Percentiles rank a stretch among this genome's conserved stretches.
Evolutionary conservation across 73 alveolate genomes (phyloP).

Genomic region (Tetrahymena elliotti): DNA sequence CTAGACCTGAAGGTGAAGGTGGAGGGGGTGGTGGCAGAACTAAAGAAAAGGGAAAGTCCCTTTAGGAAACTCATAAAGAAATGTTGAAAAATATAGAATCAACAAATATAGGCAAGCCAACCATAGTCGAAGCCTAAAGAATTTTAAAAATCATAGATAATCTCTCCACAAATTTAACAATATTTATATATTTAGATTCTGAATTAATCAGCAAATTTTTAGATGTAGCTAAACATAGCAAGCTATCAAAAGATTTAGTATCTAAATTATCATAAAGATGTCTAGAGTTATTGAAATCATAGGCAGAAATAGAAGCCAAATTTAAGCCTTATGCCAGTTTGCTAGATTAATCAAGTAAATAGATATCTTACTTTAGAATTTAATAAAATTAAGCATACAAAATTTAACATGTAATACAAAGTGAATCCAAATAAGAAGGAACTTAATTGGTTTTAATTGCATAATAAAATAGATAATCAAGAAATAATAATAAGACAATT

Average conservation of each 20-base stretch:
- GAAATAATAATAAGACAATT: too few relatives aligned
- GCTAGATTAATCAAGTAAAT: not conserved
- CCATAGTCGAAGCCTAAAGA: slow-evolving; percentile 45
- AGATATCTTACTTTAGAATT: not conserved
- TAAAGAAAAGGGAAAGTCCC: slow-evolving; percentile 3
- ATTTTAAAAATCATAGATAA: slow-evolving; percentile 24
- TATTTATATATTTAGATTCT: slow-evolving; percentile 17
- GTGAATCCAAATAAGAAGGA: too few relatives aligned
- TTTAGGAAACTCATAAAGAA: slow-evolving; percentile 33
- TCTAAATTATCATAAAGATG: slow-evolving; percentile 16
- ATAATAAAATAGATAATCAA: too few relatives aligned
- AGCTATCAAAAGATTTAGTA: slow-evolving; percentile 26
- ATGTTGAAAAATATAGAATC: slow-evolving; percentile 34
- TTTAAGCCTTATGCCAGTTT: slow-evolving; percentile 33
- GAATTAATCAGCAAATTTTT: slow-evolving; percentile 26
- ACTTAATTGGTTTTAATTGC: too few relatives aligned
- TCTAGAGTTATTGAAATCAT: not conserved
- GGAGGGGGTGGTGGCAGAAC: slow-evolving; percentile 1
- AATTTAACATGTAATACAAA: too few relatives aligned
- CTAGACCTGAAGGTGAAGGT: not conserved
- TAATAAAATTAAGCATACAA: not conserved
- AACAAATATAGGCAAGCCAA: slow-evolving; percentile 38
- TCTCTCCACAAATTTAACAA: slow-evolving; percentile 3
- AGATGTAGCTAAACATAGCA: slow-evolving; percentile 5
- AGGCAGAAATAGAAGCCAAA: slow-evolving; percentile 38